phyloP scores from a whole-genome alignment of 345 rosid species.

The Triadica sebifera region DNA sequence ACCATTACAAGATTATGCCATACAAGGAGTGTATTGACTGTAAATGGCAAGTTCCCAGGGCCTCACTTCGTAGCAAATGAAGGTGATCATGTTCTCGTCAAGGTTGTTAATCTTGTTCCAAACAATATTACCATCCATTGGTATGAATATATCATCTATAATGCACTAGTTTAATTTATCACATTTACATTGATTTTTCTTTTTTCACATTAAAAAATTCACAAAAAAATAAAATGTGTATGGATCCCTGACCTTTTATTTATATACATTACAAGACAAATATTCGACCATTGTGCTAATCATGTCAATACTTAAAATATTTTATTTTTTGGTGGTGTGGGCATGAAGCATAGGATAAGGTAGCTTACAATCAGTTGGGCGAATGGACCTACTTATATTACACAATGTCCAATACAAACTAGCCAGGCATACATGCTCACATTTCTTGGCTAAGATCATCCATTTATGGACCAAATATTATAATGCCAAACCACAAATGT shows the following conservation, averaged over 20 bases:
- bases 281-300: too few relatives aligned
- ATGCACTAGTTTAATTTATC: too few relatives aligned
- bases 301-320: too few relatives aligned
- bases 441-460: conserved; percentile 30
- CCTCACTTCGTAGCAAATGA: too few relatives aligned
- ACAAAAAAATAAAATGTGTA: too few relatives aligned
- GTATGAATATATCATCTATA: conserved; percentile 4
- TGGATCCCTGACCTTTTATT: too few relatives aligned
- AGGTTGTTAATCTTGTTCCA: conserved; percentile 23
- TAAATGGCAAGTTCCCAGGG: too few relatives aligned
- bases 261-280: too few relatives aligned
- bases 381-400: conserved; percentile 26
- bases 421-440: conserved; percentile 27
- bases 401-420: conserved; percentile 30
- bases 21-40: conserved; percentile 21
- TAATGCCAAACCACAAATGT: conserved; percentile 21
- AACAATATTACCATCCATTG: conserved; percentile 25
- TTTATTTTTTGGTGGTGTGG: too few relatives aligned
- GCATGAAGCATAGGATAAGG: conserved; percentile 28
- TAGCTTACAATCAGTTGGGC: conserved; percentile 27
- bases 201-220: too few relatives aligned
- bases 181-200: too few relatives aligned
- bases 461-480: conserved; percentile 25
- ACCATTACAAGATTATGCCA: conserved; percentile 26
- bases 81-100: conserved; percentile 23